Evolutionary conservation across 768 basidiomycete species (phyloP), one percentile per base, ranked within the genome.

Genomic region (Flagelloscypha sp.): DNA sequence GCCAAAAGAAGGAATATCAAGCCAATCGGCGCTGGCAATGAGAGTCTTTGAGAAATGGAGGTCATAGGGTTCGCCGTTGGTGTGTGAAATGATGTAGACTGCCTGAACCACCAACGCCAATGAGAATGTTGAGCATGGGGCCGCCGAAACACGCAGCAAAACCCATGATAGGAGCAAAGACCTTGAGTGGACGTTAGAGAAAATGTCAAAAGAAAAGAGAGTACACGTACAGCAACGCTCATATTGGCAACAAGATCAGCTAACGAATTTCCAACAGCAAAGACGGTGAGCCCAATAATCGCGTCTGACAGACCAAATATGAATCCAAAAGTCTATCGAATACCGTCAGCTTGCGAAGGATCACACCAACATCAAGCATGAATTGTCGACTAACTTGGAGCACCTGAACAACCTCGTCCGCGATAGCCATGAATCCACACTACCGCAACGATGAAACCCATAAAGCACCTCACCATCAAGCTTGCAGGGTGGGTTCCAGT

Each of bases 391-490:
- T 38, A 29, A 93, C 93, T 65, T 84, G 79, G 7, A 98, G 70
- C 8, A 97, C 80, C 31, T 83, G 73, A 20, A 98, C 90, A 2
- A 94, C 90, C 54, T 97, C 93, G 53, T 95, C 92, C 1, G 93
- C 92, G 31, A 98, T 92, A 5, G 85, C 90, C 78, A 97, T 93
- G 48, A n/a, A 99, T 97, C 94, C 95, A 99, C 6, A 97, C 79
- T 42, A 97, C 75, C 3, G 90, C 71, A 18, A 94, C 82, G 15
- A 80, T 54, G 61, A 99, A 99, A 0, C 95, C 94, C 69, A 93
- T 80, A 16, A 79, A 82, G 50, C 89, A 94, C 7, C 92, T 72
- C 7, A 72, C 67, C 58, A 90, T 68, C 38, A 76, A 70, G 30
- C 74, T 68, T 10, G 70, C 50, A 5, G 69, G 64, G 42, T 75